Evolutionary conservation across 495 filamentous ascomycete species (phyloP), one percentile per base, ranked within the genome.

Genomic region (Trichoderma gamsii): DNA sequence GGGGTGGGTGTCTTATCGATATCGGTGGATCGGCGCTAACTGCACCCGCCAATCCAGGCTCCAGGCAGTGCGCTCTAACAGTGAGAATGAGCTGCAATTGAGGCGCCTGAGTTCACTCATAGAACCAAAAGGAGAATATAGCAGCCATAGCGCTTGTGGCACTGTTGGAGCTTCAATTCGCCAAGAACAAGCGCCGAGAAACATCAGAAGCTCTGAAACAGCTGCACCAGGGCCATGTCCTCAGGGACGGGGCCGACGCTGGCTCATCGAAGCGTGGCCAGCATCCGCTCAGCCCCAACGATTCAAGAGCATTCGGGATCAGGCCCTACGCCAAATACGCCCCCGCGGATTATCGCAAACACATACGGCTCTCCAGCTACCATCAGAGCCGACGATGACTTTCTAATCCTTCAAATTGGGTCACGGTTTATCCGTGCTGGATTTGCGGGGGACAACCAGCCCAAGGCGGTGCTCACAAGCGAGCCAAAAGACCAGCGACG

Each of bases 311-410:
- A 38, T 25, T 29, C 68, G 2, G 66, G 72, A 25, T 72, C 79
- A 13, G 23, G 25, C 23, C 68, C 78, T 44, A 79, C 81, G 32
- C 84, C 87, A 63, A 87, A 87, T 15, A 90, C 89, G 8, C 89
- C 89, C 0, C 74, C 79, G 15, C 85, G 88, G 41, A 77, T 80
- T 15, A 75, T 87, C 35, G 78, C 84, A 41, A 86, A 89, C 41
- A 82, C 86, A 66, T 92, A 88, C 72, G 88, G 88, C 11, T 69
- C 91, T 0, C 89, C 91, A 0, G 86, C 88, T 29, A 85, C 86
- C 65, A 87, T 90, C 61, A 91, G 93, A 49, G 85, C 85, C 67
- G 90, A 96, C 73, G 95, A 97, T 73, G 93, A 97, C 70, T 79
- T 85, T 8, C 73, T 97, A 15, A 83, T 99, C 63, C 81, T 97